Conservation (phyloP, 2,329 filamentous ascomycete species). For the Clonostachys sp. region DNA sequence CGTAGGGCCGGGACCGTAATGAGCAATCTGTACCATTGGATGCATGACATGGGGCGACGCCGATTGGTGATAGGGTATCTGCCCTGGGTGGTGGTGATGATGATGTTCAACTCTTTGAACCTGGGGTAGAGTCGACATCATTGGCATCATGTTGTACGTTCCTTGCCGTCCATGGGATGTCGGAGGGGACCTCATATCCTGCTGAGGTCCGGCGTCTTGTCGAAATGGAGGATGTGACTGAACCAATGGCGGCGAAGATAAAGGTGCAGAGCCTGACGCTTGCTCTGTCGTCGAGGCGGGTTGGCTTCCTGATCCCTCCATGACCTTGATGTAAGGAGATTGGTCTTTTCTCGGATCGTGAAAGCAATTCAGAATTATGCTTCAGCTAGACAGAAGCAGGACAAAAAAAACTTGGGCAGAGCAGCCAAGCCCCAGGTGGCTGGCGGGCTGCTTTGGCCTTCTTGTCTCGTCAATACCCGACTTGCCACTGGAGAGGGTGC, state of each 20-base stretch:
- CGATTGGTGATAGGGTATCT: slow-evolving; percentile 17
- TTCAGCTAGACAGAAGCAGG: no score
- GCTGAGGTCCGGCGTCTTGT: slow-evolving; percentile 33
- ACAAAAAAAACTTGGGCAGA: not conserved
- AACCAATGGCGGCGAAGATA: slow-evolving; percentile 9
- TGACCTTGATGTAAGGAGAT: no score
- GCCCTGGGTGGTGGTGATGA: slow-evolving; percentile 18
- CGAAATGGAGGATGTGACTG: slow-evolving; percentile 22
- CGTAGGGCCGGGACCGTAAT: slow-evolving; percentile 28
- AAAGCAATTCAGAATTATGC: no score
- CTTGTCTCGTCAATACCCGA: not conserved
- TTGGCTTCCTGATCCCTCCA: no score
- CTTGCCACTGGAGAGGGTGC: not conserved
- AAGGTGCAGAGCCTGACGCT: no score
- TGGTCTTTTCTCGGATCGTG: no score
- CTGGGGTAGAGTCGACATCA: slow-evolving; percentile 38
- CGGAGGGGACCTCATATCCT: slow-evolving; percentile 29
- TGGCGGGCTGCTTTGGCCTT: not conserved
- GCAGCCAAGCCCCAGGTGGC: not conserved
- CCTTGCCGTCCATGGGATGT: slow-evolving; percentile 8
- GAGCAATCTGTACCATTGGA: slow-evolving; percentile 29
- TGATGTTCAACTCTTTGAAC: slow-evolving; percentile 25
- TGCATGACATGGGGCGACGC: slow-evolving; percentile 30
- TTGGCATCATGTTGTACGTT: slow-evolving; percentile 40
- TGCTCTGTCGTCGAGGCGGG: no score